Evolutionary conservation across 2,329 filamentous ascomycete species (phyloP), one percentile per base, ranked within the genome.

Genomic region (Apiospora marii): DNA sequence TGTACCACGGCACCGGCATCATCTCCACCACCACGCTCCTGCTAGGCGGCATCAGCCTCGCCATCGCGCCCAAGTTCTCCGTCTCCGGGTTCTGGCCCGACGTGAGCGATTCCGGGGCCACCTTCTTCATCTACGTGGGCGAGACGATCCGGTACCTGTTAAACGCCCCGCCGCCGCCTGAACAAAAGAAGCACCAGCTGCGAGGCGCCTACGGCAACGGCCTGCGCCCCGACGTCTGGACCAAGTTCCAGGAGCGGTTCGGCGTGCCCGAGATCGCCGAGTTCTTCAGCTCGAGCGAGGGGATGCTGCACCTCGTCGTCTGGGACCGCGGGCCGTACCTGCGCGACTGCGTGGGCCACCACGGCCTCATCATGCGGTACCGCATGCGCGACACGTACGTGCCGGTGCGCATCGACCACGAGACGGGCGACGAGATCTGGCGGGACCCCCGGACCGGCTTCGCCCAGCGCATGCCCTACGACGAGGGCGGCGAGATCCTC

Each of bases 211-310:
- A 85, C 75, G 90, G 90, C 70, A 92, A 92, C 77, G 90, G 90
- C 2, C 84, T 92, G 75, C 84, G 90, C 5, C 90, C 90, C 0
- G 91, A 93, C 76, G 88, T 92, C 0, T 93, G 91, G 90, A 78
- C 83, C 24, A 84, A 85, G 46, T 92, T 92, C 78, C 81, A 86
- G 43, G 86, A 90, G 46, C 85, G 90, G 8, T 92, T 92, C 77
- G 86, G 85, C 69, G 85, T 92, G 72, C 80, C 85, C 2, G 85
- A 88, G 46, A 87, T 94, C 0, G 84, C 83, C 71, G 92, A 94
- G 80, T 93, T 94, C 81, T 94, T 93, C 85, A 92, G 91, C 78
- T 92, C 90, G 72, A 92, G 90, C 1, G 92, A 94, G 80, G 91
- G 92, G 27, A 85, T 93, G 53, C 88, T 94, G 74, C 79, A 79